phyloP scores from a whole-genome alignment of 179 eudicot genomes.

The Vitellaria paradoxa region DNA sequence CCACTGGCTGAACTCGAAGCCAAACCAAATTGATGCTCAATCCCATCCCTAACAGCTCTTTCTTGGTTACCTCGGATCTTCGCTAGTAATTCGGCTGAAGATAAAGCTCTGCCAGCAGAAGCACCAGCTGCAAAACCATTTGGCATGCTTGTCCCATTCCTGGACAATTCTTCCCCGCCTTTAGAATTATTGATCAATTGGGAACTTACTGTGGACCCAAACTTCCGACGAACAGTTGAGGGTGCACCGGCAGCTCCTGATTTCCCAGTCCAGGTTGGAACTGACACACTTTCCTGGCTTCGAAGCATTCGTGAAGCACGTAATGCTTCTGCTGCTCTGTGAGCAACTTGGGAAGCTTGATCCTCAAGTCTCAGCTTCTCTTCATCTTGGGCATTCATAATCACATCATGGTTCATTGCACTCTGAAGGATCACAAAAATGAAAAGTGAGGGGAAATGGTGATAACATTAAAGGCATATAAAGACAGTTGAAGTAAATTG shows the following conservation, averaged over 20 bases:
- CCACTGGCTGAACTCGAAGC: slow-evolving; percentile 37
- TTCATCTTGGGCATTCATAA: slow-evolving; percentile 84
- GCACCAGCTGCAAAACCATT: slow-evolving; percentile 71
- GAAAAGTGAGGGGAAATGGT: neutral
- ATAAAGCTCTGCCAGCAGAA: slow-evolving; percentile 73
- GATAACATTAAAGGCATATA: neutral
- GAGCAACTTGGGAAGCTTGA: slow-evolving; percentile 91
- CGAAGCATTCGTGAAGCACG: slow-evolving; percentile 85
- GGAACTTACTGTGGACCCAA: slow-evolving; percentile 79
- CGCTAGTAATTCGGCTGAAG: slow-evolving; percentile 83
- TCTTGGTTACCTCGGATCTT: slow-evolving; percentile 70
- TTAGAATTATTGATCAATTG: slow-evolving; percentile 42
- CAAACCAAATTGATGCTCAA: slow-evolving; percentile 68
- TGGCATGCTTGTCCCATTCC: slow-evolving; percentile 23
- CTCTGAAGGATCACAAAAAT: slow-evolving; percentile 49
- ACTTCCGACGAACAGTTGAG: slow-evolving; percentile 62
- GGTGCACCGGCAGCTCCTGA: slow-evolving; percentile 97
- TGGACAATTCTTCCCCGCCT: slow-evolving; percentile 28
- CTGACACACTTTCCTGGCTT: slow-evolving; percentile 67
- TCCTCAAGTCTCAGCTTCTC: slow-evolving; percentile 79
- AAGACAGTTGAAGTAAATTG: neutral
- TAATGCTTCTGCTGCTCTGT: slow-evolving; percentile 94
- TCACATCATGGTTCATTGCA: slow-evolving; percentile 93
- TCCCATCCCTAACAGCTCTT: slow-evolving; percentile 71
- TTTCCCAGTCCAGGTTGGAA: slow-evolving; percentile 96